phyloP scores from a whole-genome alignment of 2,329 filamentous ascomycete species.

The Talaromyces sp. region DNA sequence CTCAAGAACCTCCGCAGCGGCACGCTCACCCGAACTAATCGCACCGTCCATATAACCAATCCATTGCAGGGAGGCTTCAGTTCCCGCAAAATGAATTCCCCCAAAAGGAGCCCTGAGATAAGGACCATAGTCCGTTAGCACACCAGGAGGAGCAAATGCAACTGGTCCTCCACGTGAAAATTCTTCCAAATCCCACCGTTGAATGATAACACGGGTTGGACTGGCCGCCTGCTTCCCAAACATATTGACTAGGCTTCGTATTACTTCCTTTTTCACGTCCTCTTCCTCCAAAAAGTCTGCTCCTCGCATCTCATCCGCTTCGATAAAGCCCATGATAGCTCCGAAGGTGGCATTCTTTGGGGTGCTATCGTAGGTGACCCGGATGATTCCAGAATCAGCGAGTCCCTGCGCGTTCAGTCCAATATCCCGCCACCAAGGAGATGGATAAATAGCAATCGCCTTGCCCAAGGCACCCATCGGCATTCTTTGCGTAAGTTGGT shows the following conservation, averaged over 20 bases:
- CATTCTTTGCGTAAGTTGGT: neutral
- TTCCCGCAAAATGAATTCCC: conserved; percentile 55
- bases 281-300: no score
- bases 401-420: neutral
- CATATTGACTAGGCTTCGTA: no score
- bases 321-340: no score
- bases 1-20: conserved; percentile 30
- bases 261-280: no score
- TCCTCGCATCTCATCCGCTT: no score
- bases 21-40: conserved; percentile 51
- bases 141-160: conserved; percentile 37
- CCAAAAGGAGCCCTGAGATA: conserved; percentile 38
- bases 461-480: neutral
- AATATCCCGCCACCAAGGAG: neutral
- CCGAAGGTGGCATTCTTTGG: no score
- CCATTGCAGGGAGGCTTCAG: conserved; percentile 56
- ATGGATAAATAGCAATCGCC: neutral
- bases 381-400: no score
- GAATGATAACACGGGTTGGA: neutral
- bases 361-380: no score
- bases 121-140: conserved; percentile 35
- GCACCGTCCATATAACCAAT: conserved; percentile 62
- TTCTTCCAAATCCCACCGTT: conserved; percentile 31
- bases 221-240: neutral
- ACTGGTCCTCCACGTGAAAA: conserved; percentile 44